These are phyloP conservation scores for Ogataea naganishii DNA, from an alignment of 805 yeast genomes.

Conservation along the genomic window DNA sequence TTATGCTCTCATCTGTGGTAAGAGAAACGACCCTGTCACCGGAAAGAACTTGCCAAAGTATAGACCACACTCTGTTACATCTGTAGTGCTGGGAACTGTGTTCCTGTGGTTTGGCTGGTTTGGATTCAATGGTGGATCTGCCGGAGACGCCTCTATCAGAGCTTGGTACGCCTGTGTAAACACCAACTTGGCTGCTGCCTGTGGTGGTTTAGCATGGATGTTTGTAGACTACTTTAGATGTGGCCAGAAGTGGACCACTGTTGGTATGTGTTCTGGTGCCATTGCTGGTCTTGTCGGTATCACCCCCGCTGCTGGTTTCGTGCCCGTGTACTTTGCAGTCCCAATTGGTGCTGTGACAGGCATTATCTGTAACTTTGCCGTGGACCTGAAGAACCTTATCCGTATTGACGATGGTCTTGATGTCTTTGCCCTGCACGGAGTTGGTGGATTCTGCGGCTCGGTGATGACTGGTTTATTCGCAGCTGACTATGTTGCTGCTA, in stretches of 20 bases:
- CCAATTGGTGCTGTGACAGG: slow-evolving; percentile 78
- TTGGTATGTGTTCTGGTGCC: slow-evolving; percentile 90
- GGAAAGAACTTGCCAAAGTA: slow-evolving; percentile 71
- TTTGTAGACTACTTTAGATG: slow-evolving; percentile 79
- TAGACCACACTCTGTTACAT: slow-evolving; percentile 88
- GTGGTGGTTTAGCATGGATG: slow-evolving; percentile 94
- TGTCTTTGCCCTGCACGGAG: slow-evolving; percentile 88
- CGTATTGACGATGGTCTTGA: slow-evolving; percentile 92
- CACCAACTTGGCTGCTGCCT: slow-evolving; percentile 89
- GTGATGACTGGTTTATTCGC: slow-evolving; percentile 88
- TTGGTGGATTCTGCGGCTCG: slow-evolving; percentile 85
- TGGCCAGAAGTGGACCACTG: slow-evolving; percentile 86
- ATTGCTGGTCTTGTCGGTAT: slow-evolving; percentile 91
- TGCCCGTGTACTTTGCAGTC: slow-evolving; percentile 84
- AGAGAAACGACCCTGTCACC: slow-evolving; percentile 77
- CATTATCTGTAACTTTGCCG: slow-evolving; percentile 74
- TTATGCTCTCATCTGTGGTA: slow-evolving; percentile 86
- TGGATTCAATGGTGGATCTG: slow-evolving; percentile 97
- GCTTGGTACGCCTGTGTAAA: slow-evolving; percentile 91
- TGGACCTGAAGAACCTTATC: slow-evolving; percentile 64
- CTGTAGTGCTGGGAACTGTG: slow-evolving; percentile 86
- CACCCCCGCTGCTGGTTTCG: slow-evolving; percentile 96
- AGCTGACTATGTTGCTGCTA: slow-evolving; percentile 78
- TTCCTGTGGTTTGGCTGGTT: slow-evolving; percentile 99
- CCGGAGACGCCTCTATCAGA: slow-evolving; percentile 88